Evolutionary conservation across 257 asterid species (phyloP), one percentile per base, ranked within the genome.

Genomic region (Agastache rugosa): DNA sequence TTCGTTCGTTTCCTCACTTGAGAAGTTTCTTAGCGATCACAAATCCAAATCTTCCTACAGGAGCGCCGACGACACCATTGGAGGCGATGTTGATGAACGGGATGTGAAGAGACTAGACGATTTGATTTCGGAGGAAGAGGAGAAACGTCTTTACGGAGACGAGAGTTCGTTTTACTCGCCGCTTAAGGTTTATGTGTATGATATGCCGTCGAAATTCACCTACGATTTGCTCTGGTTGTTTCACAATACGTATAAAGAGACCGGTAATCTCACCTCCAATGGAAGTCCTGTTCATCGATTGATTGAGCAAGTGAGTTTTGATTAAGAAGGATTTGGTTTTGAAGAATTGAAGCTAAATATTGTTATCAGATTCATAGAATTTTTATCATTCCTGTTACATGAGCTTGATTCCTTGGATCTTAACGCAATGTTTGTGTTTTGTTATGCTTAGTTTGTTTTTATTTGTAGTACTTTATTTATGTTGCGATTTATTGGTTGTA

Each of bases 201-300:
- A 89, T 59, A 92, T 95, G 99, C 99, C 98, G 17, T 74, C 89
- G 65, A 92, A 89, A 81, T 95, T 95, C 82, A 95, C 97, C 74
- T 89, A 87, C 67, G 99, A 92, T 85, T 84, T 95, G 85, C 97
- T 95, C 54, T 77, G 87, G 91, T 73, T 92, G 80, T 95, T 92
- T 67, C 87, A 69, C 35, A 80, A 76, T 62, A 78, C 97, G 5
- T 92, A 90, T 74, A 85, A 42, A 67, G 90, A 88, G 58, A 95
- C 97, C 4, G 68, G 79, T 17, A 92, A 92, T 76, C 89, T 89
- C 79, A 95, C 98, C 48, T 92, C 99, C 60, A 95, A 95, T 84
- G 98, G 99, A 61, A 90, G 98, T 71, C 99, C 99, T 25, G 96
- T 95, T 75, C 99, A 92, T 83, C 93, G 99, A 6, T 78, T 95